Percentiles rank a stretch among this genome's conserved stretches.
phyloP scores from a whole-genome alignment of 106 monocot genomes.

The Chionographis japonica region DNA sequence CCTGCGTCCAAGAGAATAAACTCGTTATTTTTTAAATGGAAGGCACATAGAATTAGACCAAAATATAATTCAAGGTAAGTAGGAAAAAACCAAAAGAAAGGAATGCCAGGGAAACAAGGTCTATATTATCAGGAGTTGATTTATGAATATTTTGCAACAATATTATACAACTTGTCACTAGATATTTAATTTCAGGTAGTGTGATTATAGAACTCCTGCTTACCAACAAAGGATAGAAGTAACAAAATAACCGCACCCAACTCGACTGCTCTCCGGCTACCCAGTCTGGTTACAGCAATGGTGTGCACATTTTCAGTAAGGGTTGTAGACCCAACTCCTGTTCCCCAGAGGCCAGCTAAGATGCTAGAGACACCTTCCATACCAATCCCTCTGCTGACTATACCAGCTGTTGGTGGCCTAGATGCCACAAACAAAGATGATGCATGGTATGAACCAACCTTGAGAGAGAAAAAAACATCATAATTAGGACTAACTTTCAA shows the following conservation, averaged over 20 bases:
- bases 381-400: conserved; percentile 91
- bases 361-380: conserved; percentile 81
- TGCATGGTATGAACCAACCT: conserved; percentile 99
- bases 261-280: conserved; percentile 85
- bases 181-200: not conserved
- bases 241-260: conserved; percentile 80
- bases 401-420: conserved; percentile 83
- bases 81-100: not conserved
- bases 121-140: too few species aligned
- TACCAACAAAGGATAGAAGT: conserved; percentile 80
- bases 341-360: conserved; percentile 88
- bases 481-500: too few species aligned
- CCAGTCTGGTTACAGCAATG: conserved; percentile 98
- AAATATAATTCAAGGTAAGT: not conserved
- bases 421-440: conserved; percentile 86
- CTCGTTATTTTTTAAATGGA: not conserved
- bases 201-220: conserved; percentile 9
- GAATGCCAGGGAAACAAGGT: too few species aligned
- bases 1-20: conserved; percentile 34
- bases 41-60: not conserved
- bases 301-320: conserved; percentile 98
- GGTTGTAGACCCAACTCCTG: conserved; percentile 86
- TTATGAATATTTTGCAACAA: not conserved
- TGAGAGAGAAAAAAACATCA: not conserved
- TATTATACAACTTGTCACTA: not conserved